Evolutionary conservation across 345 rosid genomes (phyloP), one percentile per base, ranked within the genome.

Genomic region (Syzygium jambos): DNA sequence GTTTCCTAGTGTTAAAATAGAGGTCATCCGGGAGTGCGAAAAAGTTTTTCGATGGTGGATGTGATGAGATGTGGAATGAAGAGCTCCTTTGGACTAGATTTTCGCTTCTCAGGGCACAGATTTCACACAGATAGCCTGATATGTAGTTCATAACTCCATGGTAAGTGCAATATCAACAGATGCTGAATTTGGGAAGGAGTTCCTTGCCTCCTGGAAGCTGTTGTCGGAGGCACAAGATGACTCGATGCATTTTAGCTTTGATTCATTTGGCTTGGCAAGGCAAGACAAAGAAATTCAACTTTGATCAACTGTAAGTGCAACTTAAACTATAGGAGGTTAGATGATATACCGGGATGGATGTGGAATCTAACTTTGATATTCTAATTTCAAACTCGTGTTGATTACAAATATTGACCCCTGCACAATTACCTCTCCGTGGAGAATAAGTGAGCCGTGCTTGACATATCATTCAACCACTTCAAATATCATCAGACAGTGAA

Each of bases 181-280:
- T 87, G 95, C 92, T 25, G 94, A 92, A 57, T 90, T 94, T 91
- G 98, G 98, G 89, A 93, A 93, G 84, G 98, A 95, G 56, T 94
- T 94, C 87, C 89, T 93, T 54, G 87, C 91, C 90, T 94, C 95
- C 84, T 93, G 96, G 85, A 89, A 84, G 73, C 73, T 93, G 82
- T 93, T 91, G 92, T 89, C 98, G 14, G 89, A 89, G 83, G 86
- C 92, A 54, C 93, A 90, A 78, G 94, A 95, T 90, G 96, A 94
- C 54, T 85, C 90, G 34, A 89, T 95, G 93, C 95, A 96, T 90
- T 95, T 96, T 89, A 89, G 85, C 92, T 94, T 94, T 90, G 94
- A 89, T 63, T 52, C 90, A 23, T 84, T 90, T 87, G 88, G 94
- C 56, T 34, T 34, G 38, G 38, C 93, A 83, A 86, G 94, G 95